phyloP scores from a whole-genome alignment of 768 basidiomycete species.

The Tricholoma saponaceum region DNA sequence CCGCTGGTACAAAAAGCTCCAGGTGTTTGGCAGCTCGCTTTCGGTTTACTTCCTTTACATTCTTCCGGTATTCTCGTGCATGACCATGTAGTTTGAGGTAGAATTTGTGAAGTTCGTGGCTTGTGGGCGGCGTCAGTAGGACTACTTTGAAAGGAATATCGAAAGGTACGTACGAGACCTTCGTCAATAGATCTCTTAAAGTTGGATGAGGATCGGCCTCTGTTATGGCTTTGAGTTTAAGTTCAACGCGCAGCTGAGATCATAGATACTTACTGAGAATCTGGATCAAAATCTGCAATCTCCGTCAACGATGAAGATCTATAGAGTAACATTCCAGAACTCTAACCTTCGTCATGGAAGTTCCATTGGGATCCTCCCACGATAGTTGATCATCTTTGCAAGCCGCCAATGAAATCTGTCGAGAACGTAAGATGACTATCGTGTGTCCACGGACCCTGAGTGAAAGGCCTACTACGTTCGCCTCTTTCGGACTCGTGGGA shows the following conservation, averaged over 20 bases:
- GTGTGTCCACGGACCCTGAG: background rate
- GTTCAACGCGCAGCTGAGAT: background rate
- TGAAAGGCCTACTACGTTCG: conserved; percentile 31
- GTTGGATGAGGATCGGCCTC: conserved; percentile 26
- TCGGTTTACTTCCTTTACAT: conserved; percentile 14
- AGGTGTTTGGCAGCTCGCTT: conserved; percentile 13
- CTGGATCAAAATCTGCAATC: conserved; percentile 15
- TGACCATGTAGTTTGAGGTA: conserved; percentile 25
- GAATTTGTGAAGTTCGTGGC: conserved; percentile 29
- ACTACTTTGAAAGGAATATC: background rate
- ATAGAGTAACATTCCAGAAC: background rate
- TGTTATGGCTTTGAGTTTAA: conserved; percentile 5
- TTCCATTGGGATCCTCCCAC: conserved; percentile 32
- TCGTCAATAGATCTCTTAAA: conserved; percentile 23
- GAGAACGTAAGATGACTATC: background rate
- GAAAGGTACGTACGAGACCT: conserved; percentile 22
- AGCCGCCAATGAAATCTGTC: conserved; percentile 32
- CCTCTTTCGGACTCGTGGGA: conserved; percentile 9
- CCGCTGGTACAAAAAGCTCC: conserved; percentile 2
- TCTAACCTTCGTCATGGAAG: conserved; percentile 34
- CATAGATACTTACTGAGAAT: conserved; percentile 14
- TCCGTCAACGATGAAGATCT: background rate
- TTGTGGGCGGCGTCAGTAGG: conserved; percentile 1
- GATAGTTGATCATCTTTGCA: conserved; percentile 34
- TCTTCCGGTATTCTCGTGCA: conserved; percentile 21